These are phyloP conservation scores for Zygnema cylindricum DNA, from an alignment of 139 green algal species.

Conservation along the genomic window DNA sequence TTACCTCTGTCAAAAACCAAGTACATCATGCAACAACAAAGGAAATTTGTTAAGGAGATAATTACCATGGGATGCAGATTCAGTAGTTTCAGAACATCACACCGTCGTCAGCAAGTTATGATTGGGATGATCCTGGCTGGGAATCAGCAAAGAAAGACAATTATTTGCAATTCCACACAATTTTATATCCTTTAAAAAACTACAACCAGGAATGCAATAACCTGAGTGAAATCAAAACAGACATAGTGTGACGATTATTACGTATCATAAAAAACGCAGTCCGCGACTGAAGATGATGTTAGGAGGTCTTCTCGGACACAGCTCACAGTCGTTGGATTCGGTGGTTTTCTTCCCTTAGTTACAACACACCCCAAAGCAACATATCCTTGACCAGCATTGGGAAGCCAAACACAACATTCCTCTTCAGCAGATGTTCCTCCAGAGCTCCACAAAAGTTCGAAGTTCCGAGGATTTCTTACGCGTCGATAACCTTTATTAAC, in stretches of 20 bases:
- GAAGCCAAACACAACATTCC: conserved; percentile 71
- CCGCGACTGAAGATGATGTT: conserved; percentile 20
- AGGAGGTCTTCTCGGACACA: conserved; percentile 42
- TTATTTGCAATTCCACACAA: too few relatives aligned
- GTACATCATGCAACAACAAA: too few relatives aligned
- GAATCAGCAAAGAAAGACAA: too few relatives aligned
- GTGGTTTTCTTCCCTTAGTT: conserved; percentile 7
- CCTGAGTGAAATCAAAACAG: too few relatives aligned
- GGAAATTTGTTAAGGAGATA: too few relatives aligned
- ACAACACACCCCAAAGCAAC: conserved; percentile 80
- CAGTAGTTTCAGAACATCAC: too few relatives aligned
- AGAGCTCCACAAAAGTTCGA: conserved; percentile 64
- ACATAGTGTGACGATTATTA: too few relatives aligned
- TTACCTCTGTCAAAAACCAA: neutral
- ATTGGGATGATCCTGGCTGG: too few relatives aligned
- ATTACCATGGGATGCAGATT: too few relatives aligned
- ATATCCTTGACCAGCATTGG: conserved; percentile 73
- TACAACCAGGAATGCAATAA: too few relatives aligned
- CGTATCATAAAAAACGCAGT: conserved; percentile 46
- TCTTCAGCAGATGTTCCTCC: neutral
- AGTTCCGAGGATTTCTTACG: conserved; percentile 72
- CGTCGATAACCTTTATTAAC: conserved; percentile 83
- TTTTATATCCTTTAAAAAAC: too few relatives aligned
- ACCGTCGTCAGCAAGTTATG: too few relatives aligned
- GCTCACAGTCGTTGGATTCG: neutral